These are phyloP conservation scores for Coniferiporia sulphurascens DNA, from an alignment of 1,284 basidiomycete species.

Conservation along the genomic window DNA sequence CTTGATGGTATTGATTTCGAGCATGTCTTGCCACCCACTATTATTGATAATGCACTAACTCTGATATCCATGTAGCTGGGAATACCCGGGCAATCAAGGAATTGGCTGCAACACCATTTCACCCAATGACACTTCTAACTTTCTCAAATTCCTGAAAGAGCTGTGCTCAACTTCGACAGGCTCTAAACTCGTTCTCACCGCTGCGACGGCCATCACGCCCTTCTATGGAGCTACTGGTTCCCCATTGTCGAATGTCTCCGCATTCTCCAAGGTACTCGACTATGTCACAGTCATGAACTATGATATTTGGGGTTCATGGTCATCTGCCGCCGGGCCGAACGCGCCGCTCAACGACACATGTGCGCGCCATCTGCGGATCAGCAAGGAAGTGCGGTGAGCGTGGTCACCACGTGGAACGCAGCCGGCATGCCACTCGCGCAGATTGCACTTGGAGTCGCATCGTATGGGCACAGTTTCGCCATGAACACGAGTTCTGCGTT, in stretches of 20 bases:
- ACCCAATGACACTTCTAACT: conserved; percentile 62
- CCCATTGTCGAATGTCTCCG: conserved; percentile 61
- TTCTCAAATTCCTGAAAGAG: conserved; percentile 70
- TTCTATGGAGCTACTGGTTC: conserved; percentile 56
- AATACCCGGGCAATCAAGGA: conserved; percentile 71
- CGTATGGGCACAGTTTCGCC: conserved; percentile 65
- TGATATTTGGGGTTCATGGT: conserved; percentile 67
- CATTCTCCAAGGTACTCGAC: conserved; percentile 69
- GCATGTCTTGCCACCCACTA: conserved; percentile 35
- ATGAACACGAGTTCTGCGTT: conserved; percentile 40
- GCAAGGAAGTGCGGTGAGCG: conserved; percentile 70
- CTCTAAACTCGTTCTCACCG: conserved; percentile 62
- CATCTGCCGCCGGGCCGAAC: conserved; percentile 63
- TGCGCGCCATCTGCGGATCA: conserved; percentile 61
- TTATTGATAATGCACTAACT: neutral
- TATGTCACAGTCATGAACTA: conserved; percentile 89
- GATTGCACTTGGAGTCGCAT: conserved; percentile 78
- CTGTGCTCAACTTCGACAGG: conserved; percentile 58
- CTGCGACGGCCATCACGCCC: conserved; percentile 65
- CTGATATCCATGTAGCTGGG: conserved; percentile 61
- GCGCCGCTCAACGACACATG: conserved; percentile 74
- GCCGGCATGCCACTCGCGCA: conserved; percentile 78
- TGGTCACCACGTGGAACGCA: conserved; percentile 66
- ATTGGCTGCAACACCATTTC: conserved; percentile 69
- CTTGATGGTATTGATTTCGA: conserved; percentile 88